These are phyloP conservation scores for Globisporangium paddicum DNA, from an alignment of 352 stramenopile genomes.

Conservation along the genomic window DNA sequence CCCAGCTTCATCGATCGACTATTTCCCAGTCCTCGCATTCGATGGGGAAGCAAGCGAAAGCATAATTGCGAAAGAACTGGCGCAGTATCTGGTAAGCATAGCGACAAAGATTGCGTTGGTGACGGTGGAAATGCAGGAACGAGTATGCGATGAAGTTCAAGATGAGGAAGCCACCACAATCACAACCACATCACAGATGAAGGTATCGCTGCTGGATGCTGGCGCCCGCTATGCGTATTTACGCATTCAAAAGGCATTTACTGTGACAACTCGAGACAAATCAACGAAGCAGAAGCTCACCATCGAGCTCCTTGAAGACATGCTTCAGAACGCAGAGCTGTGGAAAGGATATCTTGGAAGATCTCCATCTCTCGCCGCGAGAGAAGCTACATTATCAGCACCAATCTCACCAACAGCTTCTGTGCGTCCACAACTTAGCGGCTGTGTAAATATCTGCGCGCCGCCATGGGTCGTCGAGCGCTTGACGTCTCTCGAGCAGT, in stretches of 20 bases:
- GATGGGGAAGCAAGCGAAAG: not conserved
- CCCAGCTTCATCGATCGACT: not conserved
- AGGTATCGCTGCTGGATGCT: not conserved
- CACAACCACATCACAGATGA: not conserved
- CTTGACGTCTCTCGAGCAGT: constrained; percentile 20
- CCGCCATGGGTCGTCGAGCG: constrained; percentile 21
- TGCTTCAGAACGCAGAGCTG: constrained; percentile 17
- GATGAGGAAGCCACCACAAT: not conserved
- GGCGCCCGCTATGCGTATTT: constrained; percentile 6
- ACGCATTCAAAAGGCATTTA: constrained; percentile 21
- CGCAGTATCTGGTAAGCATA: not conserved
- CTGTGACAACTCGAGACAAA: not conserved
- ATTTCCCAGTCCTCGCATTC: not conserved
- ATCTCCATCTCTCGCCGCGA: not conserved
- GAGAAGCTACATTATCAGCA: not conserved
- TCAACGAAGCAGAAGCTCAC: not conserved
- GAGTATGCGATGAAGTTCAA: not conserved
- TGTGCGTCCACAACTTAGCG: constrained; percentile 4
- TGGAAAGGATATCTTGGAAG: constrained; percentile 27
- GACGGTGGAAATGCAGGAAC: not conserved
- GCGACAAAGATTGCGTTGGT: not conserved
- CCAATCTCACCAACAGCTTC: not conserved
- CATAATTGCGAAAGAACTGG: not conserved
- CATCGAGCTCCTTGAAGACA: constrained; percentile 20
- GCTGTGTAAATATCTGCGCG: not conserved